A percentile compares a stretch with the other conserved stretches of the same genome.
Evolutionary conservation across 2,329 filamentous ascomycete genomes (phyloP).

Genomic region (Leptographium radiaticola): DNA sequence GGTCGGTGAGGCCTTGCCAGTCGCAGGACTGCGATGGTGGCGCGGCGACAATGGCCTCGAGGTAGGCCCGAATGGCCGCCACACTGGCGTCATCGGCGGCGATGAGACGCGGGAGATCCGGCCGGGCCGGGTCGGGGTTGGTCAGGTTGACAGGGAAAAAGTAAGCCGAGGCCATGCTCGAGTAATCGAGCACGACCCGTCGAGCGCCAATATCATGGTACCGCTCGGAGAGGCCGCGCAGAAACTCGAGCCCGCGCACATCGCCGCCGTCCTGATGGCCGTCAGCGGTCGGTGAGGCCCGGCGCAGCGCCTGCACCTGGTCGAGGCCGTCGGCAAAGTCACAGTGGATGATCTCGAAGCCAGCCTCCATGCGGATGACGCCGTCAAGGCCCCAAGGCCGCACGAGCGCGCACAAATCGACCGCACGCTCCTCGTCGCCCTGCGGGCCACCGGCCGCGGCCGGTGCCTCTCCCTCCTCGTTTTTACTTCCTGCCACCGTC

Average conservation of each 20-base stretch:
- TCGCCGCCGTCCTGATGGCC: background rate
- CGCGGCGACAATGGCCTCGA: background rate
- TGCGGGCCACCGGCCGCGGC: background rate
- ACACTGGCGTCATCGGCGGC: background rate
- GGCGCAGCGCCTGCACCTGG: background rate
- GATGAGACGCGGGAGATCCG: background rate
- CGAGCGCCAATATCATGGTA: slow-evolving; percentile 1
- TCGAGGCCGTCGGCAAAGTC: slow-evolving; percentile 3
- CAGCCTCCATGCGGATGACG: slow-evolving; percentile 4
- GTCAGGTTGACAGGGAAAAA: slow-evolving; percentile 4
- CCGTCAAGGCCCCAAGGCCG: slow-evolving; percentile 1
- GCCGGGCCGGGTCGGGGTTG: background rate
- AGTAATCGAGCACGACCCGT: slow-evolving; percentile 1
- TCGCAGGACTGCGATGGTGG: background rate
- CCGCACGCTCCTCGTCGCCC: slow-evolving; percentile 1
- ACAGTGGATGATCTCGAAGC: slow-evolving; percentile 5
- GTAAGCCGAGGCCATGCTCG: slow-evolving; percentile 3
- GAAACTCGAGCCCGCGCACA: background rate
- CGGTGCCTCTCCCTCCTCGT: background rate
- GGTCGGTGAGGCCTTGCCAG: slow-evolving; percentile 2
- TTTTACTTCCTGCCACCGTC: too few relatives aligned
- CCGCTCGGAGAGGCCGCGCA: background rate
- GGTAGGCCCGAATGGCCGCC: background rate
- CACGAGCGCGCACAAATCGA: background rate
- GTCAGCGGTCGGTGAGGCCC: background rate